Percentiles rank a stretch among this genome's conserved stretches.
Conservation (phyloP, 192 early-diverging fungal species). For the Podila verticillata region DNA sequence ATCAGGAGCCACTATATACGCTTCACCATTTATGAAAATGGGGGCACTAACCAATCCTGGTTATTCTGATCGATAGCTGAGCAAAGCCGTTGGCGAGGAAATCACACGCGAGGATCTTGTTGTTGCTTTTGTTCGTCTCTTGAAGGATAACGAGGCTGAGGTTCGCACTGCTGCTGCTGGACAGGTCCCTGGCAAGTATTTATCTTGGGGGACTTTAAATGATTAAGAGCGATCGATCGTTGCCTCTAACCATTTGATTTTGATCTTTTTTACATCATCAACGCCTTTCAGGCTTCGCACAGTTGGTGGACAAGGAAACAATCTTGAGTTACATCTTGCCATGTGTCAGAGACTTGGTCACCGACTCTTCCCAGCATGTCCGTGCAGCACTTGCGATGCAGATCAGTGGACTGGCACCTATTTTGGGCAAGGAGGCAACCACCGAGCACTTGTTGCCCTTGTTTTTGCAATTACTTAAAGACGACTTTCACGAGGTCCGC, state of each 20-base stretch:
- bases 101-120: constrained; percentile 90
- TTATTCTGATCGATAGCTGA: constrained; percentile 58
- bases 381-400: constrained; percentile 95
- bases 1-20: too few species aligned
- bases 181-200: constrained; percentile 81
- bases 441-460: constrained; percentile 94
- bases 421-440: constrained; percentile 94
- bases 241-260: not conserved
- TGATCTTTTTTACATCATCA: not conserved
- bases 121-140: constrained; percentile 81
- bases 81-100: constrained; percentile 80
- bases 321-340: constrained; percentile 86
- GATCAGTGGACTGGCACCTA: constrained; percentile 94
- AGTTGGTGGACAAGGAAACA: constrained; percentile 81
- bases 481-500: constrained; percentile 97
- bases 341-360: constrained; percentile 92
- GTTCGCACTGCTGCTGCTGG: constrained; percentile 95
- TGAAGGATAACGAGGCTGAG: constrained; percentile 98
- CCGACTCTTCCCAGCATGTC: constrained; percentile 95
- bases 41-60: not conserved
- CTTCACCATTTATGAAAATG: too few species aligned
- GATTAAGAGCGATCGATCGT: not conserved
- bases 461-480: constrained; percentile 96
- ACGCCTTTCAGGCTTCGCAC: constrained; percentile 58
- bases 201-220: not conserved